Base-by-base conservation (phyloP, 2,329 filamentous ascomycete genomes). In the Herpotrichia juniperi region DNA sequence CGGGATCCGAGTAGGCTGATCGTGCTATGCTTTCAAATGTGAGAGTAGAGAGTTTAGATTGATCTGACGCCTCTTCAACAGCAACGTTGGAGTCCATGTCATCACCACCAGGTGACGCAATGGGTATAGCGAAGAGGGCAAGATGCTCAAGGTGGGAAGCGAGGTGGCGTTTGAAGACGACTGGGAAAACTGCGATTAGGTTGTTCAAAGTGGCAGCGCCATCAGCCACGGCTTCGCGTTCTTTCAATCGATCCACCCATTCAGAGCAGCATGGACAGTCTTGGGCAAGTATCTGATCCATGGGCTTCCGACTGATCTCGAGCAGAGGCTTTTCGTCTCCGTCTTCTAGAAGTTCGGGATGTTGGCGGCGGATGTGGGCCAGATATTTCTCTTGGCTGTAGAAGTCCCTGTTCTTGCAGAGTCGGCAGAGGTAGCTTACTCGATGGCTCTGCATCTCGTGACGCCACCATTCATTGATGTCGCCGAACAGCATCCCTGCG, bases 241-340 rank as follows among this genome's bases (percentile, higher is more conserved):
- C 48, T 24, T 28, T 48, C 1, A 56, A 32, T 12, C 40, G 30
- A 48, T 50, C 39, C 2, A 39, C 48, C 52, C 52, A 61, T 2
- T 59, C 53, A 10, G 42, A 51, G 46, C 60, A 63, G 51, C 43
- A 63, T n/a, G 60, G 60, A 32, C 60, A 63, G 24, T 56, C 52
- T 12, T 42, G 11, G 3, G 58, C 50, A 10, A 52, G 39, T 25
- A 63, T 59, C 26, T 53, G 46, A 11, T 52, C 16, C 4, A 62
- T 42, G 11, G 57, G 42, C 39, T 50, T 58, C 31, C 37, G 46
- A 21, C 24, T 42, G 31, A 55, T 40, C 16, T 58, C 40, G 14
- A 50, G 10, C 7, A 51, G 7, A 7, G 35, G 21, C 9, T 53
- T 3, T 16, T 55, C 34, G 1, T 48, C 50, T 5, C 24, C 39